Evolutionary conservation across 75 land plant genomes (phyloP), one percentile per base, ranked within the genome.

Genomic region (Selaginella moellendorffii): DNA sequence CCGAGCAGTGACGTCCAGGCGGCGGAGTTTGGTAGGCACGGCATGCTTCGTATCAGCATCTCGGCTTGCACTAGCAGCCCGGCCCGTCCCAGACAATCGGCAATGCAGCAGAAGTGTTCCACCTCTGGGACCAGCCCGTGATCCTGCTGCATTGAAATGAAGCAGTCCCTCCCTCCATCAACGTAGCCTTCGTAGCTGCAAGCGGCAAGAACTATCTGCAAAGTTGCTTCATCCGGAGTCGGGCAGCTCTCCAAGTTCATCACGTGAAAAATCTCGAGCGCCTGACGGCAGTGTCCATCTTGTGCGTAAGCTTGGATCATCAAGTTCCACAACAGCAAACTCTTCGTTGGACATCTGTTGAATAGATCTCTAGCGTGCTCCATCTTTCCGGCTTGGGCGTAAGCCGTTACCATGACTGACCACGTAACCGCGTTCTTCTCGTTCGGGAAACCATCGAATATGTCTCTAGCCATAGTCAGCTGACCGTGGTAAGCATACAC

Each of bases 1-100:
- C 52, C 59, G 61, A 81, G 53, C 0, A 78, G 46, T 0, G 80
- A 66, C 2, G 75, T 77, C 84, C 84, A 81, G 31, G 72, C 75
- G 23, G 74, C 66, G 27, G 78, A 52, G 27, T 74, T 70, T 27
- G 84, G 76, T 0, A 19, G 30, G n/a, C 69, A 1, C n/a, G 84
- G 80, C 78, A 81, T 78, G 30, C 46, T 65, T 9, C 65, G 42
- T n/a, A 78, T 72, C 19, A 81, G 67, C 24, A 26, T 24, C 17
- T 59, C 26, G 21, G 80, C 80, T 22, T 19, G 1, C 5, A 64
- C 62, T 0, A 78, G 68, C 58, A 67, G 54, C n/a, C 80, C 76
- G 9, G 25, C 30, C 0, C 84, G 84, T 18, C 80, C 80, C 2
- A 78, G 30, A 17, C 77, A 68, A 69, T 81, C 84, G 26, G 78